Evolutionary conservation across 352 stramenopile genomes (phyloP).

Genomic region (Globisporangium cylindrosporum): DNA sequence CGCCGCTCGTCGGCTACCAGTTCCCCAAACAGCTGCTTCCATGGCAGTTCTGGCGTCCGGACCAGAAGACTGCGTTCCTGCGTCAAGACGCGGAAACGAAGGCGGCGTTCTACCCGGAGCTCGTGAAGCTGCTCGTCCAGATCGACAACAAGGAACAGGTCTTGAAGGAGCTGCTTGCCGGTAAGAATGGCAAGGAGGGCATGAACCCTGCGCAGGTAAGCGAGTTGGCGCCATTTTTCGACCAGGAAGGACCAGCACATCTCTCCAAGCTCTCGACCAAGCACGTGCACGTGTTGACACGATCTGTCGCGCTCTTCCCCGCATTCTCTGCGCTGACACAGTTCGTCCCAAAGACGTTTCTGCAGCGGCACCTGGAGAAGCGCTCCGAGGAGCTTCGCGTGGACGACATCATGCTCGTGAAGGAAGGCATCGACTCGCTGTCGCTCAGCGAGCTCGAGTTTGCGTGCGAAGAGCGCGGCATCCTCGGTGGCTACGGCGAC

Average conservation of each 20-base stretch:
- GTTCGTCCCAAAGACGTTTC: slow-evolving; percentile 31
- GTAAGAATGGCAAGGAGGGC: slow-evolving; percentile 13
- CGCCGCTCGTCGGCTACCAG: slow-evolving; percentile 76
- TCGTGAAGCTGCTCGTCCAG: slow-evolving; percentile 55
- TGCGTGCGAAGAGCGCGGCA: slow-evolving; percentile 76
- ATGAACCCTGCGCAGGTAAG: slow-evolving; percentile 52
- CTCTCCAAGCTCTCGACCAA: slow-evolving; percentile 39
- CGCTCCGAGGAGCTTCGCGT: slow-evolving; percentile 61
- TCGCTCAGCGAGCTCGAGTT: slow-evolving; percentile 83
- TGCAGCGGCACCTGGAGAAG: slow-evolving; percentile 52
- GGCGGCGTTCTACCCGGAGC: slow-evolving; percentile 55
- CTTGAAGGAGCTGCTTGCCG: slow-evolving; percentile 45
- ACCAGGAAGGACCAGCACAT: slow-evolving; percentile 33
- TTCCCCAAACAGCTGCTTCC: slow-evolving; percentile 83
- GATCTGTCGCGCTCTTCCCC: slow-evolving; percentile 53
- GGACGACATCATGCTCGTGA: slow-evolving; percentile 70
- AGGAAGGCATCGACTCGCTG: slow-evolving; percentile 64
- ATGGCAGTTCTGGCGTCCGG: slow-evolving; percentile 84
- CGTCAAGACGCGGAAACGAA: slow-evolving; percentile 52
- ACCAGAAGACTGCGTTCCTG: slow-evolving; percentile 85
- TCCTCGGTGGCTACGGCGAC: slow-evolving; percentile 66
- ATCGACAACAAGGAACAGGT: slow-evolving; percentile 58
- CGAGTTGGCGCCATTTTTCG: slow-evolving; percentile 69
- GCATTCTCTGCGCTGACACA: slow-evolving; percentile 54
- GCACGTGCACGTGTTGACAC: slow-evolving; percentile 56